Percentiles rank a stretch among this genome's conserved stretches.
Conservation (phyloP, 768 basidiomycete species). For the Crassisporium funariophilum region DNA sequence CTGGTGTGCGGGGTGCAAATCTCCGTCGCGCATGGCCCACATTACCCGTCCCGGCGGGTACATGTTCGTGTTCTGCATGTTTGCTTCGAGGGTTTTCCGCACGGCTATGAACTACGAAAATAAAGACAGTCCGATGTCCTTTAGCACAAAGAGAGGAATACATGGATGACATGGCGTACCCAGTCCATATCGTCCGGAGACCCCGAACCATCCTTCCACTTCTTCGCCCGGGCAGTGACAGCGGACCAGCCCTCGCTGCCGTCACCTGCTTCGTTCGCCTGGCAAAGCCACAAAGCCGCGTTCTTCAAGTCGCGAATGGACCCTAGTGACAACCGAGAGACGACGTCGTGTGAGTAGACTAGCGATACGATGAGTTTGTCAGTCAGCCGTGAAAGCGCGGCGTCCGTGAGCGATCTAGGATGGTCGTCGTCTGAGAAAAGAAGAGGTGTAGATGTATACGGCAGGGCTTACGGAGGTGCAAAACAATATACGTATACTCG, state of each 20-base stretch:
- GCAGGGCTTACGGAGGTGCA: slow-evolving; percentile 67
- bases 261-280: slow-evolving; percentile 56
- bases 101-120: slow-evolving; percentile 67
- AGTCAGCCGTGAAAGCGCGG: slow-evolving; percentile 59
- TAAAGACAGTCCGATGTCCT: slow-evolving; percentile 1
- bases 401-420: slow-evolving; percentile 61
- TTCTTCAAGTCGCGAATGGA: slow-evolving; percentile 75
- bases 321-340: slow-evolving; percentile 77
- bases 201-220: slow-evolving; percentile 60
- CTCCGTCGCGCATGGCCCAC: slow-evolving; percentile 77
- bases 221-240: slow-evolving; percentile 50
- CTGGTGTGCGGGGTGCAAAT: slow-evolving; percentile 63
- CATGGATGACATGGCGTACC: slow-evolving; percentile 38
- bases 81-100: slow-evolving; percentile 83
- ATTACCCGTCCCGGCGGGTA: slow-evolving; percentile 79
- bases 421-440: neutral
- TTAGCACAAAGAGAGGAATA: neutral
- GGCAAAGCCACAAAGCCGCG: slow-evolving; percentile 79
- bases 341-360: slow-evolving; percentile 81
- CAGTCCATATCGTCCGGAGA: slow-evolving; percentile 56
- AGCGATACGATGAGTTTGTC: slow-evolving; percentile 72
- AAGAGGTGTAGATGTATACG: slow-evolving; percentile 2
- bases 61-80: slow-evolving; percentile 73
- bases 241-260: slow-evolving; percentile 54
- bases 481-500: slow-evolving; percentile 77